These are phyloP conservation scores for Fagopyrum tataricum DNA, from an alignment of 148 eudicot genomes.

Conservation along the genomic window DNA sequence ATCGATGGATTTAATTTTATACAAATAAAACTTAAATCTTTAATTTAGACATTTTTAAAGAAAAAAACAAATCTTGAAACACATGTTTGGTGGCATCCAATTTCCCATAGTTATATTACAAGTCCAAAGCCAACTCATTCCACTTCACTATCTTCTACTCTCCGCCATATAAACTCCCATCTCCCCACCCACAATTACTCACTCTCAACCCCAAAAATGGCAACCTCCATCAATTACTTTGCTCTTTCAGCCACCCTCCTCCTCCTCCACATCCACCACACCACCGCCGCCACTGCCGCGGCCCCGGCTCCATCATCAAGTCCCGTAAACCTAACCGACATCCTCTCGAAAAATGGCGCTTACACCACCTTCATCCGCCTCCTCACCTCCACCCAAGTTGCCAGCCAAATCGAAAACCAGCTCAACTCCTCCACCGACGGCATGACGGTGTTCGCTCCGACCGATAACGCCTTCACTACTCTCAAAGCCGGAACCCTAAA, in stretches of 20 bases:
- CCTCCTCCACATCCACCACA: slow-evolving; percentile 18
- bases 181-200: neutral
- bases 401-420: slow-evolving; percentile 46
- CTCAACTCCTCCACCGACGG: slow-evolving; percentile 64
- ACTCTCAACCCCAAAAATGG: slow-evolving; percentile 13
- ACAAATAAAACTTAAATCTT: too few relatives aligned
- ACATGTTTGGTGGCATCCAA: neutral
- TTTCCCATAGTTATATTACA: neutral
- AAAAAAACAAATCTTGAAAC: neutral
- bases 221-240: slow-evolving; percentile 16
- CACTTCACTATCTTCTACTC: slow-evolving; percentile 7
- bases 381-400: slow-evolving; percentile 41
- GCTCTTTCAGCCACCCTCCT: slow-evolving; percentile 8
- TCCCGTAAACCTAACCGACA: slow-evolving; percentile 58
- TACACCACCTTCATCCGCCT: slow-evolving; percentile 49
- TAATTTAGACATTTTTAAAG: neutral
- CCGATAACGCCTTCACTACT: slow-evolving; percentile 67
- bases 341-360: slow-evolving; percentile 52
- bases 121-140: slow-evolving; percentile 44
- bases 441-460: slow-evolving; percentile 72
- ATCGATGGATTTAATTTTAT: too few relatives aligned
- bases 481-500: slow-evolving; percentile 59
- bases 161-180: neutral
- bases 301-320: slow-evolving; percentile 50
- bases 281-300: slow-evolving; percentile 29